Percentiles rank a stretch among this genome's conserved stretches.
Evolutionary conservation across 352 stramenopile genomes (phyloP).

Genomic region (Phytophthora parvispora): DNA sequence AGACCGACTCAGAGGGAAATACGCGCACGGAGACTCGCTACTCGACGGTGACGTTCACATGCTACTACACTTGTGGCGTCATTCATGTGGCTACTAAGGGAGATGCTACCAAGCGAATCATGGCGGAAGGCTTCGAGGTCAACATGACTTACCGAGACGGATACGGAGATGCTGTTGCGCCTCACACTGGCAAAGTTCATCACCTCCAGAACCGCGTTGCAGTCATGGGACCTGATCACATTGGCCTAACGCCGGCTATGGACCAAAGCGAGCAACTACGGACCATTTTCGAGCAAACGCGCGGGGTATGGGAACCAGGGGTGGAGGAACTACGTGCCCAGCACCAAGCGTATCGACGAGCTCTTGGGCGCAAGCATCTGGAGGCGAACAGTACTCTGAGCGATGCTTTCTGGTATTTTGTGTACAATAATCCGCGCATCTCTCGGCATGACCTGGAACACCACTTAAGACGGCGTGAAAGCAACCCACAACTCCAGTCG

Average conservation of each 20-base stretch:
- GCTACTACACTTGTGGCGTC: not conserved
- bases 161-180: not conserved
- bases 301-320: not conserved
- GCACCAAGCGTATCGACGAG: not conserved
- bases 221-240: not conserved
- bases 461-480: not conserved
- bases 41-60: not conserved
- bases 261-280: not conserved
- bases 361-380: not conserved
- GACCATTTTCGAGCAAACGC: not conserved
- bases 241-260: not conserved
- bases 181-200: not conserved
- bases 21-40: not conserved
- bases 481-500: not conserved
- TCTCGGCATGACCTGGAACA: constrained; percentile 25
- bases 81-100: not conserved
- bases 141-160: not conserved
- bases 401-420: constrained; percentile 54
- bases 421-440: constrained; percentile 44
- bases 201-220: not conserved
- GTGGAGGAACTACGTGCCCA: not conserved
- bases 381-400: constrained; percentile 28
- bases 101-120: not conserved
- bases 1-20: not conserved
- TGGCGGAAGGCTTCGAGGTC: not conserved